Evolutionary conservation across 306 rosid species (phyloP), one percentile per base, ranked within the genome.

Genomic region (Prunus campanulata): DNA sequence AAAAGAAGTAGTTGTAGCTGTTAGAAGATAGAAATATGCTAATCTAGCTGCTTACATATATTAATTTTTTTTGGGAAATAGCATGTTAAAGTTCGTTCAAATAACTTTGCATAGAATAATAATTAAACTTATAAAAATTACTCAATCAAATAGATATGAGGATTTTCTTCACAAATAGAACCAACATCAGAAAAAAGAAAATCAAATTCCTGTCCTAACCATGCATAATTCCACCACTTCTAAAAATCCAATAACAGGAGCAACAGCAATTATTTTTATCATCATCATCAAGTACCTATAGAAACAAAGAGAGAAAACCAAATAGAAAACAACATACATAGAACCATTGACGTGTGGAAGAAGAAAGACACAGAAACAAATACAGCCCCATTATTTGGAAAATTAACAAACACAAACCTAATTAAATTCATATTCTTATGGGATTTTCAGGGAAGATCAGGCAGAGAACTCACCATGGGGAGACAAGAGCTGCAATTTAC

Each of bases 401-500:
- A 42, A 22, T 0, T 5, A 12, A 57, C 20, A 16, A 12, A 24
- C 19, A 13, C 42, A 24, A 18, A 74, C 30, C 32, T 59, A 22
- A 22, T 5, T 22, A 59, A 59, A 11, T 59, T 24, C 18, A 12
- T 59, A 24, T 24, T 15, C 12, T 32, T 2, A 24, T 6, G n/a
- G 18, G 42, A 6, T 57, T 61, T 61, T 61, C 44, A 13, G 16
- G 10, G 52, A 47, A 73, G 3, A 55, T 4, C 20, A 51, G 4
- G 30, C 39, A 55, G 25, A 29, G 15, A 30, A 54, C 79, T 66
- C 10, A 76, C 79, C 74, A 12, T 2, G 12, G 18, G 95, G 75
- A 66, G 92, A 87, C 32, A 86, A 71, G 50, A 68, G 49, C 68
- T 90, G 91, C 71, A 83, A 57, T 66, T 67, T 90, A 3, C 91